Conservation (phyloP, 495 filamentous ascomycete genomes). For the Bacidia gigantensis region DNA sequence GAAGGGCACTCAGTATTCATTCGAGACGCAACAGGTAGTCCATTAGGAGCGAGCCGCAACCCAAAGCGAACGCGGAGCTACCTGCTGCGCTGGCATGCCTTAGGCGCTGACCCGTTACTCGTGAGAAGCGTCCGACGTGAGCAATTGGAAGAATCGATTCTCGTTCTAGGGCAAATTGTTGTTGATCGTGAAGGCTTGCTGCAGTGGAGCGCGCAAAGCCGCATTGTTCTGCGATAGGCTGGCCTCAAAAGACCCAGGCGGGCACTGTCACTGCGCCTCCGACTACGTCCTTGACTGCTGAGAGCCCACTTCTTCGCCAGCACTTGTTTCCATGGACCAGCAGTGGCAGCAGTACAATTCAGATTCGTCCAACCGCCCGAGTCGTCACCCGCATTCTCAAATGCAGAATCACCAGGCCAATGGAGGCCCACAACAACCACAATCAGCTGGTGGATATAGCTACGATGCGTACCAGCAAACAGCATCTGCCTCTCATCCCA, state of each 20-base stretch:
- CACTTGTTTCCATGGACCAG: slow-evolving; percentile 30
- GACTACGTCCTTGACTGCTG: not conserved
- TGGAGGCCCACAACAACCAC: slow-evolving; percentile 23
- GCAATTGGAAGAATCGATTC: not conserved
- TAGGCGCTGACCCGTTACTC: not conserved
- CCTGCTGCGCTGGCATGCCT: slow-evolving; percentile 5
- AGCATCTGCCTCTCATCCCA: slow-evolving; percentile 38
- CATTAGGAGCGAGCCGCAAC: not conserved
- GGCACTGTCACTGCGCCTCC: not conserved
- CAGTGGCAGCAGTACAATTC: slow-evolving; percentile 42
- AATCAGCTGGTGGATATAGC: slow-evolving; percentile 44
- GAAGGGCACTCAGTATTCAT: not conserved
- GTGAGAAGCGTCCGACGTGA: not conserved
- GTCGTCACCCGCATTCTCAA: slow-evolving; percentile 13
- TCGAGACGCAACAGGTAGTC: not conserved
- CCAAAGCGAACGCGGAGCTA: not conserved
- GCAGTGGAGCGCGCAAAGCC: slow-evolving; percentile 1
- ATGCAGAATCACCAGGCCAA: slow-evolving; percentile 14
- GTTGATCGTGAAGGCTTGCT: not conserved
- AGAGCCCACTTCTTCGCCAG: not conserved
- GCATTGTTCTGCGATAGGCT: not conserved
- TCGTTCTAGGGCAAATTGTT: not conserved
- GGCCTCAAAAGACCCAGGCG: not conserved
- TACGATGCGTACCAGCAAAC: slow-evolving; percentile 59
- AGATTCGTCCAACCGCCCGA: slow-evolving; percentile 16